Conservation (phyloP, 208 protist genomes). For the Leishmania guyanensis region DNA sequence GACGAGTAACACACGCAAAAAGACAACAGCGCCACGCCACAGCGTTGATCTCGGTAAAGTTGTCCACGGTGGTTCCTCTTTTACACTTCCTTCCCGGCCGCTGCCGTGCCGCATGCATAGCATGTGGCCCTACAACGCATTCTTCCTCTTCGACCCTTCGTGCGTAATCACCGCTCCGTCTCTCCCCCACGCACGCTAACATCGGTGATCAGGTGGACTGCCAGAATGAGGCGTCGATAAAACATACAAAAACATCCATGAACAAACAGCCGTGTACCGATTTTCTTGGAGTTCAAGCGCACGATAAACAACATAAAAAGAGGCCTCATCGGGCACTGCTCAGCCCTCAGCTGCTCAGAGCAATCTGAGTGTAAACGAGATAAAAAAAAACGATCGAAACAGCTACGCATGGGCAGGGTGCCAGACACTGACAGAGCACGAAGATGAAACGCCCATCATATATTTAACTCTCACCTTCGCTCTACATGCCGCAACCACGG, state of each 20-base stretch:
- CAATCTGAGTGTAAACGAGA: neutral
- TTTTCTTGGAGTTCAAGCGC: neutral
- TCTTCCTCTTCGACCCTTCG: neutral
- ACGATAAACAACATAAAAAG: neutral
- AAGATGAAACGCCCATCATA: neutral
- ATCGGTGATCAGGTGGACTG: neutral
- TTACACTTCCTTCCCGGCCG: neutral
- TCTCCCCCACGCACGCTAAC: neutral
- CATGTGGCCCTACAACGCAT: neutral
- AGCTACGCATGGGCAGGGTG: neutral
- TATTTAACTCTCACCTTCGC: neutral
- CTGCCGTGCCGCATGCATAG: neutral
- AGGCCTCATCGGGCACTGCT: neutral
- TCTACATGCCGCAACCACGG: neutral
- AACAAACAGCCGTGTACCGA: neutral
- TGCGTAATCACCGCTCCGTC: neutral
- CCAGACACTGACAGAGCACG: neutral
- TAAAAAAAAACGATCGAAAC: neutral
- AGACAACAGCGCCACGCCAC: neutral
- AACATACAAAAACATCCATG: neutral
- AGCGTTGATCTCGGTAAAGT: neutral
- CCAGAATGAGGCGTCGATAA: neutral
- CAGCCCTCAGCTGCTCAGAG: neutral
- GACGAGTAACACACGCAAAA: neutral
- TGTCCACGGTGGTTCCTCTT: neutral